Evolutionary conservation across 495 filamentous ascomycete genomes (phyloP).

Genomic region (Tuber calosporum): DNA sequence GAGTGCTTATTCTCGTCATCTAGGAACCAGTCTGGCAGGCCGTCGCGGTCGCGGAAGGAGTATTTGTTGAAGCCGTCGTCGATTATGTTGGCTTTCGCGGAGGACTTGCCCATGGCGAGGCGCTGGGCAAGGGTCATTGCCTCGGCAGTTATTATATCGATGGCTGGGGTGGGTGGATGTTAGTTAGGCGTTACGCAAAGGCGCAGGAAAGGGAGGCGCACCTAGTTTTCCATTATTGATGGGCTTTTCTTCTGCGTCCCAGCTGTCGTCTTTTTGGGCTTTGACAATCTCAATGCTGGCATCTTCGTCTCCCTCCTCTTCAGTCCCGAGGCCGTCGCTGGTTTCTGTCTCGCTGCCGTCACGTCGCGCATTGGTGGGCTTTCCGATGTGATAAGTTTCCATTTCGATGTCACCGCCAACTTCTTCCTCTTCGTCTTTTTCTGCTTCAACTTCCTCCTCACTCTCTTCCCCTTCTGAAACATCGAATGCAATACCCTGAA

Average conservation of each 20-base stretch:
- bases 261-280: conserved; percentile 53
- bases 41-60: conserved; percentile 82
- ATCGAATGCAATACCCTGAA: conserved; percentile 63
- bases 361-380: conserved; percentile 47
- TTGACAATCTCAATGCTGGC: conserved; percentile 53
- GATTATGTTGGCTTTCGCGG: conserved; percentile 63
- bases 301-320: conserved; percentile 42
- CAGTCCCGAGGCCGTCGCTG: conserved; percentile 46
- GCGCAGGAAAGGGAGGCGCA: conserved; percentile 41
- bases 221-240: conserved; percentile 61
- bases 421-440: conserved; percentile 53
- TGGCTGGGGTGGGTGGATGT: conserved; percentile 56
- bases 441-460: conserved; percentile 46
- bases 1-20: conserved; percentile 84
- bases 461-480: conserved; percentile 48
- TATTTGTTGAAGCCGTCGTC: conserved; percentile 93
- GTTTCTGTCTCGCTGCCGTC: conserved; percentile 42
- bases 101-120: conserved; percentile 70
- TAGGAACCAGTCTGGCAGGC: conserved; percentile 95
- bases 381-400: conserved; percentile 22
- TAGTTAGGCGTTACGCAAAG: conserved; percentile 12
- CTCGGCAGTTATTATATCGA: conserved; percentile 97
- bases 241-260: conserved; percentile 61
- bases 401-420: conserved; percentile 42
- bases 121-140: conserved; percentile 97